Evolutionary conservation across 805 yeast genomes (phyloP).

Genomic region (Metschnikowia reukaufii): DNA sequence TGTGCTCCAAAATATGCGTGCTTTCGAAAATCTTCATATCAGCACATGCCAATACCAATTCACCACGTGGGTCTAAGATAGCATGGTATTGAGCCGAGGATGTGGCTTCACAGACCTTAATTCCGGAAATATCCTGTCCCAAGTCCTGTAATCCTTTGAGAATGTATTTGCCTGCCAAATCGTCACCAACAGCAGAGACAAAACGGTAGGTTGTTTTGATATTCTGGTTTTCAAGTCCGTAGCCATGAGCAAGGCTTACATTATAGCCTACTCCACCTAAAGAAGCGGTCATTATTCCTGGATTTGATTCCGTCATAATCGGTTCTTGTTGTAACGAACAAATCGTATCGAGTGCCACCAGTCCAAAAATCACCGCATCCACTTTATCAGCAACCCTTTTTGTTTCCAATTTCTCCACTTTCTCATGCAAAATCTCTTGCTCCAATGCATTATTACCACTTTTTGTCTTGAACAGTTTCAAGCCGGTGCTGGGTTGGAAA

Average conservation of each 20-base stretch:
- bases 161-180: slow-evolving; percentile 49
- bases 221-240: slow-evolving; percentile 18
- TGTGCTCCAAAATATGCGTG: slow-evolving; percentile 40
- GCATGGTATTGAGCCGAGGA: slow-evolving; percentile 74
- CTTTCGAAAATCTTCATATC: slow-evolving; percentile 73
- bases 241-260: slow-evolving; percentile 62
- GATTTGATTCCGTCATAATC: slow-evolving; percentile 64
- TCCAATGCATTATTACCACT: background rate
- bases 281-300: slow-evolving; percentile 55
- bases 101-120: slow-evolving; percentile 25
- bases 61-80: slow-evolving; percentile 61
- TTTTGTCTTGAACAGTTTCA: background rate
- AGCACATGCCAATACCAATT: slow-evolving; percentile 72
- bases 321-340: slow-evolving; percentile 41
- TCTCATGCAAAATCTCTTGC: background rate
- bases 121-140: slow-evolving; percentile 40
- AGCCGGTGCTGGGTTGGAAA: slow-evolving; percentile 13
- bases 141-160: slow-evolving; percentile 24
- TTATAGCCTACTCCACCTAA: slow-evolving; percentile 88
- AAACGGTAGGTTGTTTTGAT: slow-evolving; percentile 34
- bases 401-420: background rate
- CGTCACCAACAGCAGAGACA: slow-evolving; percentile 63
- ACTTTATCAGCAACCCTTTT: slow-evolving; percentile 8
- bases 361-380: slow-evolving; percentile 59
- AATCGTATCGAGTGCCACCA: slow-evolving; percentile 73